These are phyloP conservation scores for Hagleromyces aurorensis DNA, from an alignment of 805 yeast species.

Conservation along the genomic window DNA sequence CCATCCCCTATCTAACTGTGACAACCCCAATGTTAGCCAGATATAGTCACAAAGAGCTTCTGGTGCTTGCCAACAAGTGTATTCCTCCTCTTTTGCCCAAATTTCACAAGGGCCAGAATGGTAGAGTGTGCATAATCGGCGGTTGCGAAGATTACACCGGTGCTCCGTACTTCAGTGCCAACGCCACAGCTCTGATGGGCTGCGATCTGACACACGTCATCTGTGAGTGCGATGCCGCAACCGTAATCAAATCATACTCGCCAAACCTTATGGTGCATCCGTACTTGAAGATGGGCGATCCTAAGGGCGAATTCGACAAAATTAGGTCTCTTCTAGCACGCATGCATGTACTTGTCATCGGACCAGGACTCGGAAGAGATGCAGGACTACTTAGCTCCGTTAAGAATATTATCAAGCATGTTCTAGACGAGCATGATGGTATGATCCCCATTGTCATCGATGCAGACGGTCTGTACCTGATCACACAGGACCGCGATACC, in stretches of 20 bases:
- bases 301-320: slow-evolving; percentile 45
- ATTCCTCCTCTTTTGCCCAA: slow-evolving; percentile 68
- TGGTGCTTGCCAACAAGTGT: slow-evolving; percentile 41
- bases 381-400: slow-evolving; percentile 53
- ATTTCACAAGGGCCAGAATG: slow-evolving; percentile 87
- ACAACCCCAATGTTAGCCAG: slow-evolving; percentile 12
- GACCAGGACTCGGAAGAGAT: slow-evolving; percentile 94
- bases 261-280: slow-evolving; percentile 98
- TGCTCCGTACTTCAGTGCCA: slow-evolving; percentile 88
- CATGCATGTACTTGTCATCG: slow-evolving; percentile 76
- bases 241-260: slow-evolving; percentile 76
- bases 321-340: slow-evolving; percentile 49
- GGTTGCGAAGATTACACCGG: slow-evolving; percentile 97
- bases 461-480: slow-evolving; percentile 77
- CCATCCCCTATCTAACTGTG: no score
- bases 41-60: slow-evolving; percentile 35
- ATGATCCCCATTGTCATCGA: slow-evolving; percentile 73
- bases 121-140: slow-evolving; percentile 79
- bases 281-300: slow-evolving; percentile 47
- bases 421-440: slow-evolving; percentile 41
- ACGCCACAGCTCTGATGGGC: slow-evolving; percentile 77
- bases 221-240: slow-evolving; percentile 74
- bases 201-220: slow-evolving; percentile 83
- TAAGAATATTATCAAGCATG: slow-evolving; percentile 41
- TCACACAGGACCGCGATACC: slow-evolving; percentile 35